Evolutionary conservation across 2,329 filamentous ascomycete genomes (phyloP).

Genomic region (Pseudogymnoascus sp.): DNA sequence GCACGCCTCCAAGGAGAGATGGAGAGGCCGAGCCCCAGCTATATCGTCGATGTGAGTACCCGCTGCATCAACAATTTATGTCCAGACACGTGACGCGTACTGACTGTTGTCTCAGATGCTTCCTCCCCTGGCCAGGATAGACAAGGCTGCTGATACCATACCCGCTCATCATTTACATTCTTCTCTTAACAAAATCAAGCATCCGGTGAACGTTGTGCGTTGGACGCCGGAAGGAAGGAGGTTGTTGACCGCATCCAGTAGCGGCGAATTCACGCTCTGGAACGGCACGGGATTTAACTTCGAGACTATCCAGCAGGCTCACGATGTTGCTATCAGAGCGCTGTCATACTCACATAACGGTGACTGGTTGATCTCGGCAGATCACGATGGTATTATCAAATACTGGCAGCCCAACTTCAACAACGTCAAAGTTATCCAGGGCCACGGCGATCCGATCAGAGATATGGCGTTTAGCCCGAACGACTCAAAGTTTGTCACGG

Average conservation of each 20-base stretch:
- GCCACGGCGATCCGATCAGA: slow-evolving; percentile 80
- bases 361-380: slow-evolving; percentile 93
- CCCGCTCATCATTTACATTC: slow-evolving; percentile 94
- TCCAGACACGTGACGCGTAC: neutral
- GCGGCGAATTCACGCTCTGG: slow-evolving; percentile 97
- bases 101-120: slow-evolving; percentile 55
- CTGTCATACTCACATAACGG: slow-evolving; percentile 88
- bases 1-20: slow-evolving; percentile 63
- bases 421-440: slow-evolving; percentile 90
- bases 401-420: slow-evolving; percentile 99
- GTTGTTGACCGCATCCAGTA: slow-evolving; percentile 86
- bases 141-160: slow-evolving; percentile 74
- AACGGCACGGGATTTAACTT: slow-evolving; percentile 99
- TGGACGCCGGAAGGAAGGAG: slow-evolving; percentile 96
- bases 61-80: neutral
- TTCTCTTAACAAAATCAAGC: slow-evolving; percentile 97
- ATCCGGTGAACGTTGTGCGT: slow-evolving; percentile 91
- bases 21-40: slow-evolving; percentile 81
- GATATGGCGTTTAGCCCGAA: slow-evolving; percentile 91
- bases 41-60: slow-evolving; percentile 70
- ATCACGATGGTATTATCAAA: slow-evolving; percentile 91
- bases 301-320: slow-evolving; percentile 97
- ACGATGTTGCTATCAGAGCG: slow-evolving; percentile 78
- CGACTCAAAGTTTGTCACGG: slow-evolving; percentile 92
- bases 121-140: slow-evolving; percentile 67